Evolutionary conservation across 192 early-diverging fungal genomes (phyloP).

Genomic region (Coemansia brasiliensis): DNA sequence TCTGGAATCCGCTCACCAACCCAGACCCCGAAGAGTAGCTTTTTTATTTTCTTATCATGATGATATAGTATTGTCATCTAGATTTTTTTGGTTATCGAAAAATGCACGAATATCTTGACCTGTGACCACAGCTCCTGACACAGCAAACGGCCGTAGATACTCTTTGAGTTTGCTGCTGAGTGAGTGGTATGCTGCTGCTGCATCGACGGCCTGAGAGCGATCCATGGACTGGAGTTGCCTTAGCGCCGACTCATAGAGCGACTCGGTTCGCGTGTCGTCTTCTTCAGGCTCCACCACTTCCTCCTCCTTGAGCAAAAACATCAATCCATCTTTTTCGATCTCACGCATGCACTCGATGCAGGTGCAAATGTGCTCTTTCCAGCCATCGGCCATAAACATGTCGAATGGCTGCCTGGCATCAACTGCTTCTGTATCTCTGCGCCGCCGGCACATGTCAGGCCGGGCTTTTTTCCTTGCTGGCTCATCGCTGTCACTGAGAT

Average conservation of each 20-base stretch:
- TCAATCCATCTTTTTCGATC: constrained; percentile 51
- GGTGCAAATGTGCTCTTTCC: constrained; percentile 72
- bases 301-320: constrained; percentile 64
- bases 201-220: constrained; percentile 71
- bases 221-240: constrained; percentile 71
- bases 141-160: constrained; percentile 70
- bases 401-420: constrained; percentile 55
- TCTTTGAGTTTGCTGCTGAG: constrained; percentile 68
- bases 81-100: constrained; percentile 54
- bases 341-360: constrained; percentile 62
- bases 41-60: background rate
- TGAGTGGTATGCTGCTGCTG: constrained; percentile 71
- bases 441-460: constrained; percentile 16
- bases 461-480: constrained; percentile 23
- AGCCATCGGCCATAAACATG: constrained; percentile 70
- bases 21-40: constrained; percentile 50
- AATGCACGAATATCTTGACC: constrained; percentile 72
- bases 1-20: constrained; percentile 53
- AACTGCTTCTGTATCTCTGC: constrained; percentile 26
- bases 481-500: background rate
- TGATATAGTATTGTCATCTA: constrained; percentile 1
- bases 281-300: constrained; percentile 73
- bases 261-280: constrained; percentile 68
- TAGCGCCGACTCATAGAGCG: constrained; percentile 78
- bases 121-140: constrained; percentile 73